Evolutionary conservation across 257 asterid species (phyloP), one percentile per base, ranked within the genome.

Genomic region (Cordia subcordata): DNA sequence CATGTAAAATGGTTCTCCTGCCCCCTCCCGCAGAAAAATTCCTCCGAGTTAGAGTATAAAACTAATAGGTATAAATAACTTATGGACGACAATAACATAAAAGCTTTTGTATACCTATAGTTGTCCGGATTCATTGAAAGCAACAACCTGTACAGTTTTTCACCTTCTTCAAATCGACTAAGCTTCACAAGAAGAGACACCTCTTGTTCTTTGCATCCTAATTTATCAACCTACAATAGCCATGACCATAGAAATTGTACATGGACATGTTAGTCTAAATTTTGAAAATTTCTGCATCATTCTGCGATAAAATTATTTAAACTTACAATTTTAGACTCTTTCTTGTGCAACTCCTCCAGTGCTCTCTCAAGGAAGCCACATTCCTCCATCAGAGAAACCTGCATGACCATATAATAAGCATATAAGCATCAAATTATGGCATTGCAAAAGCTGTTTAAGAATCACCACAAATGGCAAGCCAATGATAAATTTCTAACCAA

Each of bases 111-210:
- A 61, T 70, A 89, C 97, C 96, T 75, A 75, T 89, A 93, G 76
- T 93, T 89, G 78, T 93, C 97, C 45, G 99, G 94, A 79, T 93
- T 93, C 95, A 85, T 77, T 0, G 89, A 78, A 57, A 89, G 97
- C 27, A 93, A 80, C 74, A 72, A 74, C 82, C 65, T 81, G 78
- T 86, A 89, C 57, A 83, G 70, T 61, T 78, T 83, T 79, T 80
- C 94, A 63, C 90, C 95, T 79, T 93, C 97, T 49, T 84, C 94
- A 53, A 80, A 63, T 61, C 63, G 79, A 66, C 82, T 82, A 69
- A 93, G 95, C 85, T 89, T 89, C 75, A 75, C 86, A 61, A 86
- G 91, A 67, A 93, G 92, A 53, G 85, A 81, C 70, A 76, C 97
- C 72, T 86, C 95, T 61, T 84, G 99, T 68, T 93, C 99, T 83